Evolutionary conservation across 768 basidiomycete genomes (phyloP), one percentile per base, ranked within the genome.

Genomic region (Hypsizygus marmoreus): DNA sequence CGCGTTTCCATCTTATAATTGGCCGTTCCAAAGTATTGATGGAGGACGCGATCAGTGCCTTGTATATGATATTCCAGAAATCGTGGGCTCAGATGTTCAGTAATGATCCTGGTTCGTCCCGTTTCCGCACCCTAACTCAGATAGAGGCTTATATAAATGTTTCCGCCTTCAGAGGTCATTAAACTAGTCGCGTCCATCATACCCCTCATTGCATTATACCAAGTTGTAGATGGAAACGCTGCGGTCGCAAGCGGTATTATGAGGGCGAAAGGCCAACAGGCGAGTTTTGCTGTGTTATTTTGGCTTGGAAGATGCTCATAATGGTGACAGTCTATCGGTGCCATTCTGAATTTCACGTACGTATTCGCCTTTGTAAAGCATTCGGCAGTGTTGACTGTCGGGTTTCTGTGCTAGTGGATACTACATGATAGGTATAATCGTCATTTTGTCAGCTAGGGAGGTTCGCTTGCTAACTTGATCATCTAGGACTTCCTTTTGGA

Each of bases 211-310:
- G 80, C 84, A 6, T 66, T 88, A 14, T 88, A 83, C 74, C 88
- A 95, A 65, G 79, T 95, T 4, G 84, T 92, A 43, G 95, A 98
- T 55, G 90, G 84, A 1, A 70, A 81, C 12, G 61, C 76, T 2
- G 82, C 77, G 0, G 78, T 93, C 6, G 75, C 81, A 0, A 78
- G 74, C 4, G 93, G 91, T 4, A 80, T 97, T 48, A 73, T 97
- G 43, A 78, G 95, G 29, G 87, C 92, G 0, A 71, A 80, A 25
- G 94, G 94, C n/a, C 86, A 84, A 62, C 88, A 88, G 65, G 84
- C 73, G 43, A 11, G 60, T 56, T 14, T 23, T 45, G 12, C 31
- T 10, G 24, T n/a, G 22, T 12, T 44, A 22, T 53, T 45, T 24
- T 39, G 29, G 14, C 11, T 29, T 22, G 14, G 13, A 29, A 34